Percentiles rank a stretch among this genome's conserved stretches.
These are phyloP conservation scores for Astrocystis sublimbata DNA, from an alignment of 495 filamentous ascomycete species.

Conservation along the genomic window DNA sequence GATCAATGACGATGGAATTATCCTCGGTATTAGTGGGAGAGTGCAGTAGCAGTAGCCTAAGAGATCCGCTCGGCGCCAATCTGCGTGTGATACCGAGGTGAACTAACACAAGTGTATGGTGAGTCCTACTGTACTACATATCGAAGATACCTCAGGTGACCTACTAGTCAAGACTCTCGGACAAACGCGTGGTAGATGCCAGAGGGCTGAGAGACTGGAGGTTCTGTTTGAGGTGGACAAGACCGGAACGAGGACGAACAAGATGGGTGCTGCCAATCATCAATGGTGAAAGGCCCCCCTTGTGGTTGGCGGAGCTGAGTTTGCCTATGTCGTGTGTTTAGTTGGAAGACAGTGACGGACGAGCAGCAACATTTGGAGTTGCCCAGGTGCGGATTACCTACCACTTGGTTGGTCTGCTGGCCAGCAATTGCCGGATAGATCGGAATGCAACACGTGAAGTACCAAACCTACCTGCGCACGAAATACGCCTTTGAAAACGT, in stretches of 20 bases:
- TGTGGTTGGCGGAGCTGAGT: neutral
- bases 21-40: too few species aligned
- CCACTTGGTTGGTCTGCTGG: neutral
- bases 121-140: neutral
- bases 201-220: neutral
- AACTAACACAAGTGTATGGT: neutral
- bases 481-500: neutral
- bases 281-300: neutral
- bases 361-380: too few species aligned
- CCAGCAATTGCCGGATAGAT: neutral
- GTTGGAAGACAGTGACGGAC: too few species aligned
- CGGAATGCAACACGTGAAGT: constrained; percentile 7
- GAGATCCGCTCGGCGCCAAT: neutral
- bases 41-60: constrained; percentile 2
- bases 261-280: neutral
- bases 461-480: constrained; percentile 1
- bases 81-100: neutral
- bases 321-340: too few species aligned
- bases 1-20: constrained; percentile 11
- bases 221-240: neutral
- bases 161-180: too few species aligned
- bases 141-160: too few species aligned
- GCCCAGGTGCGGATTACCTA: neutral
- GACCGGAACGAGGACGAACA: neutral
- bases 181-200: neutral